Base-by-base conservation (phyloP, 805 yeast genomes). In the Candida mattraensis region DNA sequence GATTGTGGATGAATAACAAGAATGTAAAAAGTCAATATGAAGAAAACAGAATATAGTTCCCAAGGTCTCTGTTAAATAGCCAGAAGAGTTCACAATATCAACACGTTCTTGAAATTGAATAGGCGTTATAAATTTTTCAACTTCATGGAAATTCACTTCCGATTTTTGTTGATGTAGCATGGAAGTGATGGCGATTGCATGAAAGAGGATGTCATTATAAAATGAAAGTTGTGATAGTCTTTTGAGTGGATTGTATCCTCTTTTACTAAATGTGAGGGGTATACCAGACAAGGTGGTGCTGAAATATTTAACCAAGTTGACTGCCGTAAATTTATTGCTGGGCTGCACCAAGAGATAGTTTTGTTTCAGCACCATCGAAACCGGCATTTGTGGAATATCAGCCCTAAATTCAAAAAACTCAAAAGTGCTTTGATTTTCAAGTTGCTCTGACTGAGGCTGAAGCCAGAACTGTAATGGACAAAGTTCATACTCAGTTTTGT, bases 11-110 rank as follows among this genome's bases (percentile, higher is more conserved):
- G 43, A 29, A 28, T 17, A 39, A 18, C 39, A 34, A 6, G 43
- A 39, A 8, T 15, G 19, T n/a, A 34, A 29, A 15, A 39, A 28
- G 25, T 39, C 39, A 3, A 35, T 20, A 13, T 33, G 24, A 3
- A 31, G 18, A 15, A 39, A 29, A 23, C 43, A 39, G 18, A 39
- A 24, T 3, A 39, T 28, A 4, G 43, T 34, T 4, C 39, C 43
- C 18, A 35, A 16, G 4, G 28, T 21, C 18, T 39, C 39, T 4
- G 43, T 35, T 19, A 39, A 26, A 3, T 29, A 18, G 10, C 17
- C 13, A 6, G 23, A 13, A 15, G 18, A 11, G 28, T 25, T 15
- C 5, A 33, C 4, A 12, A 26, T 21, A 13, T 28, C 19, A 13
- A 30, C 17, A 13, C 14, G 13, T 7, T 30, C 18, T n/a, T n/a